phyloP scores from a whole-genome alignment of 2,329 filamentous ascomycete genomes.

The Cladosporium velox region DNA sequence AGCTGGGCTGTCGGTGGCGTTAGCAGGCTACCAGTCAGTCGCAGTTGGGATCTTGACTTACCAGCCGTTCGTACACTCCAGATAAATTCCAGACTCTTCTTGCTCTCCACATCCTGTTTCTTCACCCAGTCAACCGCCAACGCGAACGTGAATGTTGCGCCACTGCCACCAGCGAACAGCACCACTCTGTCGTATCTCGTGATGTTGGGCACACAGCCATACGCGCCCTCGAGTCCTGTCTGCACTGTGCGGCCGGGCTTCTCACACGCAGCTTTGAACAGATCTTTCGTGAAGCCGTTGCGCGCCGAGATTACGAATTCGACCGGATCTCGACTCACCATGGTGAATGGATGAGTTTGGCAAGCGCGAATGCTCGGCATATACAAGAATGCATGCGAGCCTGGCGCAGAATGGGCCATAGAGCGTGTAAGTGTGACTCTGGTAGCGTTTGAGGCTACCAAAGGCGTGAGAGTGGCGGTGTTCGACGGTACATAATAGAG shows the following conservation, averaged over 20 bases:
- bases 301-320: conserved; percentile 29
- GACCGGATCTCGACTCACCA: conserved; percentile 24
- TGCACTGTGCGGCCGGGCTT: conserved; percentile 23
- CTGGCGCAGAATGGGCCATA: conserved; percentile 23
- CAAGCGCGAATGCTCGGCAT: conserved; percentile 26
- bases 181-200: conserved; percentile 61
- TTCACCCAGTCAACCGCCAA: conserved; percentile 52
- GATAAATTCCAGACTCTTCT: conserved; percentile 50
- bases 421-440: conserved; percentile 25
- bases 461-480: conserved; percentile 26
- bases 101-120: conserved; percentile 42
- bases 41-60: background rate
- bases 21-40: background rate
- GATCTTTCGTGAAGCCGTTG: conserved; percentile 28
- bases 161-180: conserved; percentile 62
- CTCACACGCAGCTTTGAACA: conserved; percentile 26
- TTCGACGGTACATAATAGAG: conserved; percentile 26
- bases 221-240: conserved; percentile 33
- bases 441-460: conserved; percentile 26
- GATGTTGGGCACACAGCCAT: conserved; percentile 39
- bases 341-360: conserved; percentile 31
- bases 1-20: conserved; percentile 32
- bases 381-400: conserved; percentile 31
- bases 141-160: conserved; percentile 59
- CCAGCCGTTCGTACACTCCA: conserved; percentile 27